phyloP scores from a whole-genome alignment of 2,329 filamentous ascomycete genomes.

The Atkinsonella hypoxylon region DNA sequence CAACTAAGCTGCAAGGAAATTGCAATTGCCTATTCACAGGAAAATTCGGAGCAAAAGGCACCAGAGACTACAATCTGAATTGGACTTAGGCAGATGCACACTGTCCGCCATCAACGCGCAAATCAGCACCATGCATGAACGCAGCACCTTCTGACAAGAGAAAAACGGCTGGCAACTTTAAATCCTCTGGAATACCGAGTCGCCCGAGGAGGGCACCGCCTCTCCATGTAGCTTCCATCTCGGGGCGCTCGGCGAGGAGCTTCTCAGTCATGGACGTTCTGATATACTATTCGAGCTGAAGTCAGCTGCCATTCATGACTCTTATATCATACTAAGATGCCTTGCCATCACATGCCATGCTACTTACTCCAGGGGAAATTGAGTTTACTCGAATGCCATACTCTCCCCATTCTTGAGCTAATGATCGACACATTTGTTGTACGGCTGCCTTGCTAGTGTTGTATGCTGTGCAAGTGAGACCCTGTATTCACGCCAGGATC shows the following conservation, averaged over 20 bases:
- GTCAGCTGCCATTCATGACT: background rate
- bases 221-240: constrained; percentile 57
- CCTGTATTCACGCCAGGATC: constrained; percentile 24
- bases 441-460: constrained; percentile 52
- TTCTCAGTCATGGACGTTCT: constrained; percentile 73
- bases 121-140: constrained; percentile 65
- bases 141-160: constrained; percentile 57
- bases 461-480: constrained; percentile 50
- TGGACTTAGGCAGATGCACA: constrained; percentile 5
- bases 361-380: constrained; percentile 43
- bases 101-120: constrained; percentile 65
- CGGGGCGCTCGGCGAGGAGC: constrained; percentile 65
- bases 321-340: background rate
- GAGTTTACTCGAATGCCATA: constrained; percentile 55
- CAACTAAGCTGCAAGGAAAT: too few relatives aligned
- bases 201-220: constrained; percentile 75
- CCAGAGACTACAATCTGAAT: background rate
- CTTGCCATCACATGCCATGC: background rate
- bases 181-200: constrained; percentile 56
- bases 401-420: constrained; percentile 50
- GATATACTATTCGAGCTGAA: constrained; percentile 41
- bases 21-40: constrained; percentile 10
- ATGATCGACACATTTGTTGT: constrained; percentile 44
- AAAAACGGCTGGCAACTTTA: constrained; percentile 61
- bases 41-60: too few relatives aligned